Evolutionary conservation across 345 rosid species (phyloP).

Genomic region (Populus pruinosa): DNA sequence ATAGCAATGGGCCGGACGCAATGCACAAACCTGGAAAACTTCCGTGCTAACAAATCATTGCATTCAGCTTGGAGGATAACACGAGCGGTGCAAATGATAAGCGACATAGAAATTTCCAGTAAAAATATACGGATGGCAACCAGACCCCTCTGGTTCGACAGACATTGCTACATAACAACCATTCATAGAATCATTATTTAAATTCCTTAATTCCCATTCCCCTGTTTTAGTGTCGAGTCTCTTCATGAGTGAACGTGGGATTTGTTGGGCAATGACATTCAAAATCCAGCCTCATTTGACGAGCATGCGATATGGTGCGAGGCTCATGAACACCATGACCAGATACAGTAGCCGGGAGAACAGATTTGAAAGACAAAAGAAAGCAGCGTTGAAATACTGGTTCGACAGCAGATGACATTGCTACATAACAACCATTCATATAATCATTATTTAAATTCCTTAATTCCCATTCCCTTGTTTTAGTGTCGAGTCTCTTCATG

Average conservation of each 20-base stretch:
- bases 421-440: neutral
- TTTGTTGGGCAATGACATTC: conserved; percentile 12
- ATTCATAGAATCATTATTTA: neutral
- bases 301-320: neutral
- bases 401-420: neutral
- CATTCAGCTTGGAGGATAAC: neutral
- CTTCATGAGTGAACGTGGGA: conserved; percentile 5
- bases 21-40: neutral
- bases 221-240: neutral
- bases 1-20: neutral
- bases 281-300: neutral
- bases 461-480: neutral
- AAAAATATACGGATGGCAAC: conserved; percentile 5
- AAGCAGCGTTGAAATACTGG: neutral
- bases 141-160: neutral
- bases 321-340: neutral
- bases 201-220: neutral
- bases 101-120: too few species aligned
- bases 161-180: neutral
- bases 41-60: neutral
- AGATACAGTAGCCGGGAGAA: too few species aligned
- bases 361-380: neutral
- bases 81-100: neutral
- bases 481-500: neutral
- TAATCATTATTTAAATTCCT: neutral